phyloP scores from a whole-genome alignment of 2,329 filamentous ascomycete species.

The Orbilia oligospora region DNA sequence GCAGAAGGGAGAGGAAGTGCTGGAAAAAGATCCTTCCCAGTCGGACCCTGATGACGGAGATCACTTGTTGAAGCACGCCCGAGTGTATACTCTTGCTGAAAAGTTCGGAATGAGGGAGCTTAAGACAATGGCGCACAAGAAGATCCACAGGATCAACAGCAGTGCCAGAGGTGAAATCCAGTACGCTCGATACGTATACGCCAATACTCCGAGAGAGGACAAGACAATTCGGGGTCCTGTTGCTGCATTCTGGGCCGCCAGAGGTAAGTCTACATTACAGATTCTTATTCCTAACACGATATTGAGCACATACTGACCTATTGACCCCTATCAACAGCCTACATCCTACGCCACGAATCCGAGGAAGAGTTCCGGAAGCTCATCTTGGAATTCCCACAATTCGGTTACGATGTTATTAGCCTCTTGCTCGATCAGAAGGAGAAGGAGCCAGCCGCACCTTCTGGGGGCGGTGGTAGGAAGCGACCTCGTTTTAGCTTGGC shows the following conservation, averaged over 20 bases:
- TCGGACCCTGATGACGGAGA: constrained; percentile 82
- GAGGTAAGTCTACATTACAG: constrained; percentile 58
- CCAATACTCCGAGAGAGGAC: constrained; percentile 79
- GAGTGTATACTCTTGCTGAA: constrained; percentile 88
- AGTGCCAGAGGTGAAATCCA: constrained; percentile 91
- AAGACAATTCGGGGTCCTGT: constrained; percentile 82
- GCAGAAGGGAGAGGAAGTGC: constrained; percentile 74
- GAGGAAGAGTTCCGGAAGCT: constrained; percentile 86
- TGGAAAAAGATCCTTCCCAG: constrained; percentile 77
- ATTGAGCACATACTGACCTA: constrained; percentile 7
- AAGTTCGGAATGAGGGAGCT: constrained; percentile 79
- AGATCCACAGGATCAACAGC: constrained; percentile 92
- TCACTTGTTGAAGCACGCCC: constrained; percentile 88
- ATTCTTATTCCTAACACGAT: neutral
- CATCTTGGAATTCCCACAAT: constrained; percentile 90
- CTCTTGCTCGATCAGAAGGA: constrained; percentile 64
- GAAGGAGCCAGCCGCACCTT: constrained; percentile 53
- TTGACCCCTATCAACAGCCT: constrained; percentile 67
- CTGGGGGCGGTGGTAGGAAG: constrained; percentile 40
- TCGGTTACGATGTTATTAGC: constrained; percentile 87
- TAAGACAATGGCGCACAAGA: constrained; percentile 83
- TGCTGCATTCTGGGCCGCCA: constrained; percentile 85
- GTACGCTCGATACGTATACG: constrained; percentile 92
- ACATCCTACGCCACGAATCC: constrained; percentile 86
- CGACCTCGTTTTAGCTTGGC: constrained; percentile 57